Conservation (phyloP, 2,329 filamentous ascomycete genomes). For the Leptodontidium sp. region DNA sequence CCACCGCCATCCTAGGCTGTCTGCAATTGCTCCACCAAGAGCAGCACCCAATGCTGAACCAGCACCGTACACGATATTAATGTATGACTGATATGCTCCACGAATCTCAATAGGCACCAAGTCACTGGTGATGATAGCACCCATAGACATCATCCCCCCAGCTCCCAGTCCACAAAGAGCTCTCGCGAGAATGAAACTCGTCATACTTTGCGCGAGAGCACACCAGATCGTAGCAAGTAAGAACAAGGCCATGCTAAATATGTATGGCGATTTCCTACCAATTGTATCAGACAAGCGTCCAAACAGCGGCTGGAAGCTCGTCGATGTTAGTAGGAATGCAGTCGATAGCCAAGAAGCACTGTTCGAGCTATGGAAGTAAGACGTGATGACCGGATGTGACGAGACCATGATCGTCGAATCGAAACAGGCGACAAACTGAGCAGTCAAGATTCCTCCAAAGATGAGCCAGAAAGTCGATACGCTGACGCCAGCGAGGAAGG, state of each 20-base stretch:
- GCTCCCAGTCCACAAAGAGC: conserved; percentile 78
- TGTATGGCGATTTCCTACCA: conserved; percentile 72
- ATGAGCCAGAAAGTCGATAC: conserved; percentile 66
- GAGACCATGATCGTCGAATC: conserved; percentile 85
- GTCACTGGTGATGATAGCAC: conserved; percentile 76
- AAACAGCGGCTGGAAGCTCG: conserved; percentile 77
- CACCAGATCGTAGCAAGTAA: conserved; percentile 73
- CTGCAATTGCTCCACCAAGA: conserved; percentile 73
- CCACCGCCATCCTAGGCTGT: conserved; percentile 77
- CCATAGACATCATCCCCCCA: conserved; percentile 74
- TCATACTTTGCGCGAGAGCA: conserved; percentile 70
- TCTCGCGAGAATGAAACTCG: conserved; percentile 74
- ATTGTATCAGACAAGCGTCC: conserved; percentile 78
- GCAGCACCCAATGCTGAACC: conserved; percentile 69
- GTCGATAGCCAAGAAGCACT: conserved; percentile 85
- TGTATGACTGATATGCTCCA: conserved; percentile 76
- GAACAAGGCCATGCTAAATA: conserved; percentile 70
- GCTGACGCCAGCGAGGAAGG: conserved; percentile 53
- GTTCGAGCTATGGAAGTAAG: conserved; percentile 80
- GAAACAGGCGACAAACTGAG: conserved; percentile 69
- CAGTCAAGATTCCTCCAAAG: conserved; percentile 65
- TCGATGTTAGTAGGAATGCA: conserved; percentile 78
- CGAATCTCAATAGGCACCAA: conserved; percentile 71
- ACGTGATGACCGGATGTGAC: conserved; percentile 82
- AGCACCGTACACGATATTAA: conserved; percentile 71